These are phyloP conservation scores for Synchytrium microbalum DNA, from an alignment of 371 early-diverging fungal genomes.

Conservation along the genomic window DNA sequence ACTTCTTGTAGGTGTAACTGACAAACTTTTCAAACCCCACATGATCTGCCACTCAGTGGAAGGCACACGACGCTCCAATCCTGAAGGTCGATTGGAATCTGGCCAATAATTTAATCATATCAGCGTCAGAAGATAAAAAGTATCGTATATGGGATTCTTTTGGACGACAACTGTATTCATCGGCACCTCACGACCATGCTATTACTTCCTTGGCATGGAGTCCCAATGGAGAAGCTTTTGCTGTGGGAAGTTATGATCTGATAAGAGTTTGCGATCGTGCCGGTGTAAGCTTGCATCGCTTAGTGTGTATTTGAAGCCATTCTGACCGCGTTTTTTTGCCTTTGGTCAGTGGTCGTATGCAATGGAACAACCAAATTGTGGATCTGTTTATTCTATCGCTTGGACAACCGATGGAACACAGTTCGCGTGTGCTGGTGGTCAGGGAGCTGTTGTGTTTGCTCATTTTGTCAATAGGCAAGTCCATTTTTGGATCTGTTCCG, in stretches of 20 bases:
- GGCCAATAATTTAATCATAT: slow-evolving; percentile 38
- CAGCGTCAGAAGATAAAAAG: slow-evolving; percentile 42
- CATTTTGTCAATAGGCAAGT: slow-evolving; percentile 37
- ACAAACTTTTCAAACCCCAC: no score
- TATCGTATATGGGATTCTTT: slow-evolving; percentile 41
- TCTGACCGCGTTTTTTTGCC: neutral
- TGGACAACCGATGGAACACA: slow-evolving; percentile 51
- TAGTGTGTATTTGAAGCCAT: neutral
- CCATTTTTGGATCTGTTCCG: slow-evolving; percentile 30
- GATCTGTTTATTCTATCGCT: slow-evolving; percentile 38
- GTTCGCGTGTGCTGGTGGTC: slow-evolving; percentile 41
- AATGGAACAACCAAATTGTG: slow-evolving; percentile 32
- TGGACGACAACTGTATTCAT: slow-evolving; percentile 41
- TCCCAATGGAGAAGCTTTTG: slow-evolving; percentile 47
- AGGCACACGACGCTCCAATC: slow-evolving; percentile 46
- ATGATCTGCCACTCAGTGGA: slow-evolving; percentile 30
- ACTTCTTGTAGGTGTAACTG: no score
- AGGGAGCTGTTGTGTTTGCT: slow-evolving; percentile 42
- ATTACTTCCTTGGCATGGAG: slow-evolving; percentile 44
- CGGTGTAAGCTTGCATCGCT: slow-evolving; percentile 27
- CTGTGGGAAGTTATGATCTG: slow-evolving; percentile 39
- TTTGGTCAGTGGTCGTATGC: slow-evolving; percentile 42
- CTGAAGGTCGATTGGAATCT: slow-evolving; percentile 44
- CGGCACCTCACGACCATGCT: slow-evolving; percentile 37
- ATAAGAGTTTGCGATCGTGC: slow-evolving; percentile 42